phyloP scores from a whole-genome alignment of 768 basidiomycete species.

The Naganishia randhawae region DNA sequence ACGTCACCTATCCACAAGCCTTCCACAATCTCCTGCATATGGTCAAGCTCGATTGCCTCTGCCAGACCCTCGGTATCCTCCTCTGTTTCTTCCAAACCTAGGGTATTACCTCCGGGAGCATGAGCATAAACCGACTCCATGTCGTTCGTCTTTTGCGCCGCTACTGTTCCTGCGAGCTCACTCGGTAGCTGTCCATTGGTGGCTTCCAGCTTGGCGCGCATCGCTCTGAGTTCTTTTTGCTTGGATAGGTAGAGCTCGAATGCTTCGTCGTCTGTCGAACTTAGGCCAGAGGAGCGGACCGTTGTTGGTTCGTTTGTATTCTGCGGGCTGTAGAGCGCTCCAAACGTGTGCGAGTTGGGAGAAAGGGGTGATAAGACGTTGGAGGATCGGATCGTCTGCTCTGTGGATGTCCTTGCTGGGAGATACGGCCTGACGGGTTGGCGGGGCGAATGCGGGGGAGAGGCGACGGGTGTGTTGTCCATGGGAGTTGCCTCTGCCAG shows the following conservation, averaged over 20 bases:
- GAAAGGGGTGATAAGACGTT: not conserved
- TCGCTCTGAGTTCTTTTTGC: slow-evolving; percentile 12
- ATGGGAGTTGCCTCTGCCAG: not conserved
- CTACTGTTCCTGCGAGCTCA: not conserved
- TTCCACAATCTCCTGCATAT: slow-evolving; percentile 78
- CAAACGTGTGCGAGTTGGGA: not conserved
- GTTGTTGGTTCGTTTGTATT: not conserved
- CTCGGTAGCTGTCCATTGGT: not conserved
- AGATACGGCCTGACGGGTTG: not conserved
- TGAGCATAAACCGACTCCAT: not conserved
- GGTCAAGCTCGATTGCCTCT: slow-evolving; percentile 71
- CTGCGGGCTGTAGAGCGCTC: no score
- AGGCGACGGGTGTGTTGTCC: not conserved
- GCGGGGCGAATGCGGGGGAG: not conserved
- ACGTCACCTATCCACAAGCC: slow-evolving; percentile 83
- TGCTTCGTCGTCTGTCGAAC: slow-evolving; percentile 21
- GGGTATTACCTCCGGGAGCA: not conserved
- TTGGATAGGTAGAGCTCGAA: slow-evolving; percentile 10
- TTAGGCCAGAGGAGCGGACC: not conserved
- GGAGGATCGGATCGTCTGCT: slow-evolving; percentile 13
- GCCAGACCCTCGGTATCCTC: slow-evolving; percentile 53
- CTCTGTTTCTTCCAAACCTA: not conserved
- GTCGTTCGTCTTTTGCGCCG: not conserved
- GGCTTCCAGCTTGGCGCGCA: not conserved
- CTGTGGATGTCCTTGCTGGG: not conserved